Evolutionary conservation across 164 flowering plant species (phyloP).

Genomic region (Echeveria elegans): DNA sequence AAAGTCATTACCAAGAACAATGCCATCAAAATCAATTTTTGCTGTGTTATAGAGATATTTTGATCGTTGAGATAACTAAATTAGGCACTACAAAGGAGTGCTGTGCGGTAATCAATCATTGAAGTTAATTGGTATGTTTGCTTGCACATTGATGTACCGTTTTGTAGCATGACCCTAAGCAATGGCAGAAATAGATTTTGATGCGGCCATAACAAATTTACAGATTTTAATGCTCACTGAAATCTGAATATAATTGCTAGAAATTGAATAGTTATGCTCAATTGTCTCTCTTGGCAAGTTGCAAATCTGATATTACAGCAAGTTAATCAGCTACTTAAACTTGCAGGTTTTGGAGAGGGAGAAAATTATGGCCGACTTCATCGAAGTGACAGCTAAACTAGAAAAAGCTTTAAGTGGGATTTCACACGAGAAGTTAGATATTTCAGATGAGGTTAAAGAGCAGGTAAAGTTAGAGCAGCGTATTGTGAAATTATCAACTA

Average conservation of each 20-base stretch:
- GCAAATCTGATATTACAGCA: not conserved
- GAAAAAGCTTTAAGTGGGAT: constrained; percentile 70
- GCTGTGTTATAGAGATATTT: too few species aligned
- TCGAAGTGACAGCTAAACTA: constrained; percentile 56
- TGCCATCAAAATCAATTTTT: too few species aligned
- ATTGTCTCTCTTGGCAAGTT: too few species aligned
- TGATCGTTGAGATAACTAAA: not conserved
- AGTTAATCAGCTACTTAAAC: not conserved
- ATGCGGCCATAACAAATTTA: too few species aligned
- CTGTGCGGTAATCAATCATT: not conserved
- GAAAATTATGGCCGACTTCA: constrained; percentile 48
- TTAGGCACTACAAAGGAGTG: not conserved
- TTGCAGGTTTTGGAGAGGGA: constrained; percentile 75
- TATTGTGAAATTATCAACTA: not conserved
- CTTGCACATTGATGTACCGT: not conserved
- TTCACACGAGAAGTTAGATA: constrained; percentile 63
- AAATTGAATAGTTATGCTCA: not conserved
- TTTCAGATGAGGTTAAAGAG: constrained; percentile 91
- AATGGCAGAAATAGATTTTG: not conserved
- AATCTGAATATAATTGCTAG: not conserved
- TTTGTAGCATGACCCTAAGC: not conserved
- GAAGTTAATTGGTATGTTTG: not conserved
- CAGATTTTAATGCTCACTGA: not conserved
- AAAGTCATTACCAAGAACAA: not conserved
- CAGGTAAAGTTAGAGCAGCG: constrained; percentile 42